Evolutionary conservation across 305 asterid genomes (phyloP), one percentile per base, ranked within the genome.

Genomic region (Ilex paraguariensis): DNA sequence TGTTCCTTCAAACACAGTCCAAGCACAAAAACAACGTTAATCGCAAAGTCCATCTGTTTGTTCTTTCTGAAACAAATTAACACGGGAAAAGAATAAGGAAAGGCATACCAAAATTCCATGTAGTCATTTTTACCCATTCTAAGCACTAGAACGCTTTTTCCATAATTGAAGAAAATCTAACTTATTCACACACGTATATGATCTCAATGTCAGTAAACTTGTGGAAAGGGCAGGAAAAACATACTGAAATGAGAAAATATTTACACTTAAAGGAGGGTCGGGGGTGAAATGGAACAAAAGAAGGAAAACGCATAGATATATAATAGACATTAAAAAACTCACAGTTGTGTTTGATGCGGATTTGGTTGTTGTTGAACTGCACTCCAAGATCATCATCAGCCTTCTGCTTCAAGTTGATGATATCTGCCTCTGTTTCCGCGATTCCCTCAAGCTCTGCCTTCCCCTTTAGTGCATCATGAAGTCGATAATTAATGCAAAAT

Each of bases 371-470:
- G 73, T 63, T 81, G 82, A 72, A 78, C 74, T 82, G 90, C 62
- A 59, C 57, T 45, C 83, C 89, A 58, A 90, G 91, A 77, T 85
- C 93, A 71, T 72, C 85, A 60, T 74, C 85, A 60, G 88, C 89
- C 69, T 70, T 85, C 77, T 83, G 86, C 68, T 77, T 84, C 67
- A 90, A 77, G 65, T 64, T 70, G 53, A 45, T 59, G 66, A 83
- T 78, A 56, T 83, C 87, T 36, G 70, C 79, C 79, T 91, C 99
- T 44, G 72, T 81, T 71, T 64, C 85, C 78, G 77, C 81, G 66
- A 91, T 81, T 70, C 82, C 95, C 63, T 82, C 85, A 71, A 88
- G 69, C 63, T 86, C 85, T 61, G 71, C 84, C 85, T 73, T 88
- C 75, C 66, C 66, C 98, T 91, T 66, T 66, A 67, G 39, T 54